Evolutionary conservation across 1,284 basidiomycete genomes (phyloP).

Genomic region (Xerocomus alliaceus): DNA sequence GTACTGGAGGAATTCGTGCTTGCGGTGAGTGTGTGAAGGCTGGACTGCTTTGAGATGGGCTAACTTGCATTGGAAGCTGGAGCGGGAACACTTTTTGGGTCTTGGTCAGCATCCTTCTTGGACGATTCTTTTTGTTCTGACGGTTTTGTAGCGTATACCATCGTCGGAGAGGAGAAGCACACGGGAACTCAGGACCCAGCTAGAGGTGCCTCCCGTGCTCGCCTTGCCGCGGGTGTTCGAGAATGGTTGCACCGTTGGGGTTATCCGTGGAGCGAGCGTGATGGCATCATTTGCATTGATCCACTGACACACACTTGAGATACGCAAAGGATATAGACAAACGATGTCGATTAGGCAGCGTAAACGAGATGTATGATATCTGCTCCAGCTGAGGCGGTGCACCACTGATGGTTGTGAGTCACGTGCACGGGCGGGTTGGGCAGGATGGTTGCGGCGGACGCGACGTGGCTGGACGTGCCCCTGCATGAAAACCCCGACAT

Average conservation of each 20-base stretch:
- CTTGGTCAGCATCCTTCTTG: conserved; percentile 59
- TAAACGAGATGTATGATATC: conserved; percentile 31
- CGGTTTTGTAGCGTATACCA: conserved; percentile 69
- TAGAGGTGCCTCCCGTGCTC: conserved; percentile 81
- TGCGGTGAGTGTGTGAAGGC: conserved; percentile 60
- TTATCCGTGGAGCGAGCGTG: conserved; percentile 94
- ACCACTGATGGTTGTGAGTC: too few relatives aligned
- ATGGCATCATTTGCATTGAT: conserved; percentile 90
- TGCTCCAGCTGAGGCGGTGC: too few relatives aligned
- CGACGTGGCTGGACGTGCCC: background rate
- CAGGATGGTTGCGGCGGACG: too few relatives aligned
- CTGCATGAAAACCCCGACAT: too few relatives aligned
- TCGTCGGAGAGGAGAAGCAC: conserved; percentile 96
- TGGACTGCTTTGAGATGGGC: conserved; percentile 2
- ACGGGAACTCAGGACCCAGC: conserved; percentile 85
- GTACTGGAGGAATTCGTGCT: conserved; percentile 90
- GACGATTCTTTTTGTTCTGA: conserved; percentile 10
- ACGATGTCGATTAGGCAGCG: conserved; percentile 2
- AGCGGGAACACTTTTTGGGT: conserved; percentile 85
- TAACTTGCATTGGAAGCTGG: conserved; percentile 59
- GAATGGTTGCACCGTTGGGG: conserved; percentile 93
- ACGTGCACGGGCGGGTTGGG: too few relatives aligned
- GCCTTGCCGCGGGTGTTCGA: conserved; percentile 83
- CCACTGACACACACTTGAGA: conserved; percentile 71
- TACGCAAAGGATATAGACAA: conserved; percentile 23